Percentiles rank a stretch among this genome's conserved stretches.
Evolutionary conservation across 2,329 filamentous ascomycete species (phyloP).

Genomic region (Seiridium cupressi): DNA sequence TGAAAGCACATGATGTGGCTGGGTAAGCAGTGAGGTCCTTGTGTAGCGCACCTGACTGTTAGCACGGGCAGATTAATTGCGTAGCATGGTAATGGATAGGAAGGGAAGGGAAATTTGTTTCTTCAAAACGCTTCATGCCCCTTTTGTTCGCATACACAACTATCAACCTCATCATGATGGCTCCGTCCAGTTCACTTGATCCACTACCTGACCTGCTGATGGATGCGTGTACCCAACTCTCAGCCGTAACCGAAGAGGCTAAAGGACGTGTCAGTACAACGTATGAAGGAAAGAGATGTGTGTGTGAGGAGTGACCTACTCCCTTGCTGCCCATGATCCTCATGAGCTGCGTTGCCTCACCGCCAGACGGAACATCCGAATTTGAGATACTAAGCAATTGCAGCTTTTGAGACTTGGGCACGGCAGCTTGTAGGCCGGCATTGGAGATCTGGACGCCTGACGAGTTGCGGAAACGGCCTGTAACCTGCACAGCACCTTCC

Average conservation of each 20-base stretch:
- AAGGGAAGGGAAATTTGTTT: not conserved
- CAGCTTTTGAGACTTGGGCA: constrained; percentile 93
- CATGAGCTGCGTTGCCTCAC: constrained; percentile 89
- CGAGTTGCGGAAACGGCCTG: constrained; percentile 79
- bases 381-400: constrained; percentile 89
- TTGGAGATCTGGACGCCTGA: constrained; percentile 64
- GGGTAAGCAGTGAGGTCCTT: no score
- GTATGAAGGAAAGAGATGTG: constrained; percentile 1
- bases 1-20: no score
- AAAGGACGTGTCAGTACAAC: constrained; percentile 12
- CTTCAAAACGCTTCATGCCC: not conserved
- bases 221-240: constrained; percentile 79
- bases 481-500: constrained; percentile 75
- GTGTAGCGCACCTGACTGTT: no score
- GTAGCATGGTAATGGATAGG: not conserved
- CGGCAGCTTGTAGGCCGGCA: constrained; percentile 88
- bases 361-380: constrained; percentile 70
- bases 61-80: no score
- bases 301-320: constrained; percentile 59
- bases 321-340: constrained; percentile 81
- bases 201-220: constrained; percentile 68
- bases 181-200: constrained; percentile 97
- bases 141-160: constrained; percentile 16
- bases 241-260: constrained; percentile 83
- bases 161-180: constrained; percentile 40